Conservation (phyloP, 2,329 filamentous ascomycete species). For the Colletotrichum sp. region DNA sequence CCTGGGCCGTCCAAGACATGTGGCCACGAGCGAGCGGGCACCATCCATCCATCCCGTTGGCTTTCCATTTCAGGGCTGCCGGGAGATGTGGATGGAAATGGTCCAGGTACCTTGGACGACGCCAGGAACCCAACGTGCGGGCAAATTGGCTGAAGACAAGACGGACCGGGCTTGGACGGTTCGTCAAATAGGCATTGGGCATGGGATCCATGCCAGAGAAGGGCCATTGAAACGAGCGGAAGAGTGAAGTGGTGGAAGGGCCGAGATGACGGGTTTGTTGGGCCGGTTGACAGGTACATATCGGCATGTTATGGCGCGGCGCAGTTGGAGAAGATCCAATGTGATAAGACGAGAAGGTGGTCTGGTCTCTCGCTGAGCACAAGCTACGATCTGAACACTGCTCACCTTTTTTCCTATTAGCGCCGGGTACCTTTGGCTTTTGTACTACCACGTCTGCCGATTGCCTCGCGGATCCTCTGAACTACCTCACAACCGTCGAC, state of each 20-base stretch:
- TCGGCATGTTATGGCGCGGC: neutral
- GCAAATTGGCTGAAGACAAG: neutral
- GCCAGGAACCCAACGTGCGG: neutral
- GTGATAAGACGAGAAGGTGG: neutral
- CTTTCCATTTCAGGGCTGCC: neutral
- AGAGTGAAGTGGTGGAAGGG: slow-evolving; percentile 3
- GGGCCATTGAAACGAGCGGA: neutral
- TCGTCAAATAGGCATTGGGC: neutral
- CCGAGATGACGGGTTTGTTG: slow-evolving; percentile 7
- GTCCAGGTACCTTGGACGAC: neutral
- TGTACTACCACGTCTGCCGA: neutral
- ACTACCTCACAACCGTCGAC: neutral
- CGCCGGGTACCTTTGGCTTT: neutral
- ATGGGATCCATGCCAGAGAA: neutral
- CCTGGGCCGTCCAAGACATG: slow-evolving; percentile 3
- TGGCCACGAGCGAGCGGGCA: neutral
- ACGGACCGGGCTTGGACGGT: neutral
- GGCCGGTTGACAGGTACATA: neutral
- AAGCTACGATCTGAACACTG: neutral
- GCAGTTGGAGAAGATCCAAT: neutral
- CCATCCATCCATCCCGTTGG: neutral
- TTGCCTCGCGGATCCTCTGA: neutral
- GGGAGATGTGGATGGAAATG: neutral
- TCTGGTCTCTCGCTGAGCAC: neutral
- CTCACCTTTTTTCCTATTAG: neutral